Evolutionary conservation across 2,329 filamentous ascomycete genomes (phyloP).

Genomic region (Cladobotryum mycophilum): DNA sequence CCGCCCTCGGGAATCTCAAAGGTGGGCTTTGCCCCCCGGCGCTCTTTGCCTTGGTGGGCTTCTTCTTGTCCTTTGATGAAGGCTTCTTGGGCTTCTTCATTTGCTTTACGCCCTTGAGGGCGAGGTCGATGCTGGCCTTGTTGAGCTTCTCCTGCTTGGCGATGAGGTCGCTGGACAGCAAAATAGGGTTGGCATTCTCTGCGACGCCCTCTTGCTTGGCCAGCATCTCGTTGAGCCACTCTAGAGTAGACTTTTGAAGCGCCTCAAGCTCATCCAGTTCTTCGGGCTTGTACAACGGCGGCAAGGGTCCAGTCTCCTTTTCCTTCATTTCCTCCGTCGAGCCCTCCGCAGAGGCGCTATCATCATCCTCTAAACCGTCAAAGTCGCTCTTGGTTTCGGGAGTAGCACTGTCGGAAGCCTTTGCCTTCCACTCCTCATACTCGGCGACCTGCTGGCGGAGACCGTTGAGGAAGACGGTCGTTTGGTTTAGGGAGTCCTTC

Average conservation of each 20-base stretch:
- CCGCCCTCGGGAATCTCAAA: conserved; percentile 35
- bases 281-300: conserved; percentile 63
- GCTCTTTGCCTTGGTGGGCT: conserved; percentile 31
- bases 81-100: conserved; percentile 41
- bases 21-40: conserved; percentile 31
- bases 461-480: conserved; percentile 61
- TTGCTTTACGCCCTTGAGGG: conserved; percentile 59
- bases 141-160: conserved; percentile 64
- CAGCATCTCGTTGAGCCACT: conserved; percentile 72
- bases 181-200: conserved; percentile 65
- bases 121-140: conserved; percentile 61
- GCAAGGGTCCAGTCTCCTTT: conserved; percentile 44
- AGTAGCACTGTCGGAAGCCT: conserved; percentile 35
- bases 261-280: conserved; percentile 64
- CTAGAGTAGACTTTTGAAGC: conserved; percentile 53
- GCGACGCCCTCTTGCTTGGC: conserved; percentile 64
- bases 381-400: conserved; percentile 51
- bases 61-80: conserved; percentile 34
- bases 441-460: conserved; percentile 66
- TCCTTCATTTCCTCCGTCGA: conserved; percentile 39
- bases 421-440: conserved; percentile 50
- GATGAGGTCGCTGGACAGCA: conserved; percentile 66
- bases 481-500: conserved; percentile 63
- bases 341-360: conserved; percentile 34
- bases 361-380: conserved; percentile 73